A percentile compares a stretch with the other conserved stretches of the same genome.
Conservation (phyloP, 495 filamentous ascomycete genomes). For the Talaromyces stipitatus region DNA sequence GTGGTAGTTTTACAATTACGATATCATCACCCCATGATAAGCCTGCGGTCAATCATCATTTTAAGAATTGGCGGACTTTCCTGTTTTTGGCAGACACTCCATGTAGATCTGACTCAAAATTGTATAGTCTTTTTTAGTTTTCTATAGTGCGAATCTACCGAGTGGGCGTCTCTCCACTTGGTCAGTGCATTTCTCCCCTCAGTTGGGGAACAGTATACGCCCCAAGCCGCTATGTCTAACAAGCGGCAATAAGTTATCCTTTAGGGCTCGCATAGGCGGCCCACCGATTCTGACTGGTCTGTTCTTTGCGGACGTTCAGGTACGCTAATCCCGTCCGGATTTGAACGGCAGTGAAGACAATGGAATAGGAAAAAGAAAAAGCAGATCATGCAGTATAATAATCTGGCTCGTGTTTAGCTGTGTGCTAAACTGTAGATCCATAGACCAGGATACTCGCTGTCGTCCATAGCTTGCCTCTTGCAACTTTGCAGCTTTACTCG, state of each 20-base stretch:
- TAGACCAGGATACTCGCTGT: background rate
- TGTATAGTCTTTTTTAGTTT: background rate
- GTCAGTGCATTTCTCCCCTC: background rate
- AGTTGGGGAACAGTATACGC: background rate
- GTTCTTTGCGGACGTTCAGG: background rate
- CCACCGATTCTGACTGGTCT: background rate
- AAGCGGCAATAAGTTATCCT: background rate
- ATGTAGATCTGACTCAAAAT: background rate
- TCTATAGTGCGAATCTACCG: background rate
- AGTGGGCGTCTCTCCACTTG: background rate
- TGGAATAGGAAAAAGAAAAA: background rate
- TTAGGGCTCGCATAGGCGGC: background rate
- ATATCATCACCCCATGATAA: background rate
- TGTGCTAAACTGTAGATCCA: background rate
- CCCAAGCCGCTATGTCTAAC: background rate
- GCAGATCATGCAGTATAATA: background rate
- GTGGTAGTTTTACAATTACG: background rate
- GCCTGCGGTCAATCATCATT: background rate
- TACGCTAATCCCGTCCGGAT: background rate
- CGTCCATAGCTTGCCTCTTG: background rate
- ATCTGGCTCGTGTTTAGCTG: background rate
- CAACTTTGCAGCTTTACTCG: background rate
- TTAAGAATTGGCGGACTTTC: background rate
- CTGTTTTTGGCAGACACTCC: background rate
- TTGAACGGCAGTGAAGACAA: background rate